Percentiles rank a stretch among this genome's conserved stretches.
These are phyloP conservation scores for Cadophora luteo-olivacea DNA, from an alignment of 2,329 filamentous ascomycete genomes.

Conservation along the genomic window DNA sequence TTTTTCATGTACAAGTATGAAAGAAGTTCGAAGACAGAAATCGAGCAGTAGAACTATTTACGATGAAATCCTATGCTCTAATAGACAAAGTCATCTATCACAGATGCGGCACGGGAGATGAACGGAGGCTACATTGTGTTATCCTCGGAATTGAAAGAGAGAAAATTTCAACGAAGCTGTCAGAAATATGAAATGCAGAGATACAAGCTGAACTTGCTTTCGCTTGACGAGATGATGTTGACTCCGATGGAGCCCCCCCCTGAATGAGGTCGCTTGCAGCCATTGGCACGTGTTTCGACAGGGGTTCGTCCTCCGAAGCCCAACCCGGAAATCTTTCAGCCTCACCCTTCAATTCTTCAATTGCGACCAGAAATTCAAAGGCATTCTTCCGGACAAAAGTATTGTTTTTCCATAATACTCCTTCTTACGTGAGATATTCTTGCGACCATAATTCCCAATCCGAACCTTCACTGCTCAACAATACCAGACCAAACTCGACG, in stretches of 20 bases:
- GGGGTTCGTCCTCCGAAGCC: not conserved
- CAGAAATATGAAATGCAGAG: too few species aligned
- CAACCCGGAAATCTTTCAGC: constrained; percentile 5
- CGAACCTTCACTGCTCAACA: not conserved
- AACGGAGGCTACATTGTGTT: too few species aligned
- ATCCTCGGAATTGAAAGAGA: too few species aligned
- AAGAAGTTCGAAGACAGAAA: too few species aligned
- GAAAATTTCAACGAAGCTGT: too few species aligned
- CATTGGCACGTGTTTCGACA: constrained; percentile 14
- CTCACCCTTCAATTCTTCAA: not conserved
- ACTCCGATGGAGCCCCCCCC: not conserved
- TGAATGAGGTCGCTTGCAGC: constrained; percentile 5
- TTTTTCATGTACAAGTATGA: too few species aligned
- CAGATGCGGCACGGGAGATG: too few species aligned
- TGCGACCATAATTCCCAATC: not conserved
- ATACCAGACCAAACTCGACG: not conserved
- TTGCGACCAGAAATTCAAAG: not conserved
- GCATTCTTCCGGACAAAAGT: not conserved
- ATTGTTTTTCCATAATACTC: not conserved
- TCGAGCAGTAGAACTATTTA: too few species aligned
- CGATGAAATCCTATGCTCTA: too few species aligned
- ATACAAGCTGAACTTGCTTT: not conserved
- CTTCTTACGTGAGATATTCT: too few species aligned
- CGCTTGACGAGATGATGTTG: not conserved
- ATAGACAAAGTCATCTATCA: too few species aligned